A percentile compares a stretch with the other conserved stretches of the same genome.
Evolutionary conservation across 2,329 filamentous ascomycete genomes (phyloP).

Genomic region (Fusarium sp.): DNA sequence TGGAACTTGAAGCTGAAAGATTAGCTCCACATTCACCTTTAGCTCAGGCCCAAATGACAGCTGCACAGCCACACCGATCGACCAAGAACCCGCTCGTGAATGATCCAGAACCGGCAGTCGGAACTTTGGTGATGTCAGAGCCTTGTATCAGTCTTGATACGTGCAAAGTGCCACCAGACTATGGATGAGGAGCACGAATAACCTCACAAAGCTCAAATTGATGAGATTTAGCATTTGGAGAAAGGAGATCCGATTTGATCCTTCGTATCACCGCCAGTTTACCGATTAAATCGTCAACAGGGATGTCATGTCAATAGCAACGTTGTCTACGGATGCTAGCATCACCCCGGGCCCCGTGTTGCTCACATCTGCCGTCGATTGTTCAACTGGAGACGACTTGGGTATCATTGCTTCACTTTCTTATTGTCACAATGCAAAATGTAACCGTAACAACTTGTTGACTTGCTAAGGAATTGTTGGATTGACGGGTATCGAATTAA

Average conservation of each 20-base stretch:
- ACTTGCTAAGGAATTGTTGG: conserved; percentile 42
- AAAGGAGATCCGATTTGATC: no score
- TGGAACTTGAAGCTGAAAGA: conserved; percentile 1
- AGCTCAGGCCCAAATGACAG: conserved; percentile 3
- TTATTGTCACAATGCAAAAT: not conserved
- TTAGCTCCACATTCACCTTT: not conserved
- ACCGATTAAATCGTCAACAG: not conserved
- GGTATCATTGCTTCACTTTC: not conserved
- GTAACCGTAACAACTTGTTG: not conserved
- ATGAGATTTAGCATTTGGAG: no score
- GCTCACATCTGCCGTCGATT: conserved; percentile 31
- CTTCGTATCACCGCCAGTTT: not conserved
- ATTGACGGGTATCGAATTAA: conserved; percentile 52
- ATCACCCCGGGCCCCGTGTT: not conserved
- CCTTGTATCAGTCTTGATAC: not conserved
- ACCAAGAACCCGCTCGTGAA: not conserved
- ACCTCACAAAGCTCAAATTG: not conserved
- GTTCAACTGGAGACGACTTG: not conserved
- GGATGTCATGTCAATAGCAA: not conserved
- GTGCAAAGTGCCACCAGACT: not conserved
- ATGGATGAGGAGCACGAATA: no score
- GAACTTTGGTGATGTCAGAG: conserved; percentile 20
- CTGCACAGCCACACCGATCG: conserved; percentile 36
- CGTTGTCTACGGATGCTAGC: no score
- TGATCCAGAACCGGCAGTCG: conserved; percentile 22